Evolutionary conservation across 768 basidiomycete species (phyloP).

Genomic region (Leccinum boreale): DNA sequence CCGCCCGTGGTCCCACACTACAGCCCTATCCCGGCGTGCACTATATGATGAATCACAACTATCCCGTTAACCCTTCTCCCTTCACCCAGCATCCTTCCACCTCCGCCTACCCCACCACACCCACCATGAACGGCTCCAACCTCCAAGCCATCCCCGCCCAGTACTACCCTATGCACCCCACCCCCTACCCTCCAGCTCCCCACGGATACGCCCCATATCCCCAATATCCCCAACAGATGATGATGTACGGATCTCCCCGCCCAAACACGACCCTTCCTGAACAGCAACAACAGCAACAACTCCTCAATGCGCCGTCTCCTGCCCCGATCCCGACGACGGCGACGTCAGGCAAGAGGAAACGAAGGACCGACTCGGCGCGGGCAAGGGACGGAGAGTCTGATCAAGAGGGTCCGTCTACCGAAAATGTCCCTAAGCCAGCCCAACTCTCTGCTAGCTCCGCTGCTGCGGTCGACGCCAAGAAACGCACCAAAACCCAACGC

Average conservation of each 20-base stretch:
- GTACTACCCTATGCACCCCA: constrained; percentile 59
- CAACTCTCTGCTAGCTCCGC: constrained; percentile 27
- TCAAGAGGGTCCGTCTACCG: constrained; percentile 56
- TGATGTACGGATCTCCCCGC: constrained; percentile 58
- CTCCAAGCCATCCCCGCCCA: constrained; percentile 39
- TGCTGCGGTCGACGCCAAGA: constrained; percentile 60
- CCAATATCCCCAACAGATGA: constrained; percentile 55
- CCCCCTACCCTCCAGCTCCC: constrained; percentile 43
- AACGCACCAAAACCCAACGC: constrained; percentile 88
- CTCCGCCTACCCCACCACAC: constrained; percentile 32
- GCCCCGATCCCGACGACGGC: constrained; percentile 32
- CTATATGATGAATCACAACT: constrained; percentile 68
- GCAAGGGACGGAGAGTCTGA: constrained; percentile 55
- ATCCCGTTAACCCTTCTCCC: constrained; percentile 57
- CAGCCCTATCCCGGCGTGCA: constrained; percentile 57
- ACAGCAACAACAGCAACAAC: constrained; percentile 27
- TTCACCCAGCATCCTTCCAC: constrained; percentile 42
- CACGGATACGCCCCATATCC: constrained; percentile 54
- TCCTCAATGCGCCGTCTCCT: constrained; percentile 34
- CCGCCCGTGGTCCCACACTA: constrained; percentile 40
- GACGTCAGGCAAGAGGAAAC: constrained; percentile 57
- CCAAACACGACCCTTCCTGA: constrained; percentile 36
- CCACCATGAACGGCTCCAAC: constrained; percentile 38
- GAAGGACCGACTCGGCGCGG: constrained; percentile 41
- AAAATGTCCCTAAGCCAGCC: constrained; percentile 35